These are phyloP conservation scores for Blastocystis sp. DNA, from an alignment of 352 stramenopile genomes.

Conservation along the genomic window DNA sequence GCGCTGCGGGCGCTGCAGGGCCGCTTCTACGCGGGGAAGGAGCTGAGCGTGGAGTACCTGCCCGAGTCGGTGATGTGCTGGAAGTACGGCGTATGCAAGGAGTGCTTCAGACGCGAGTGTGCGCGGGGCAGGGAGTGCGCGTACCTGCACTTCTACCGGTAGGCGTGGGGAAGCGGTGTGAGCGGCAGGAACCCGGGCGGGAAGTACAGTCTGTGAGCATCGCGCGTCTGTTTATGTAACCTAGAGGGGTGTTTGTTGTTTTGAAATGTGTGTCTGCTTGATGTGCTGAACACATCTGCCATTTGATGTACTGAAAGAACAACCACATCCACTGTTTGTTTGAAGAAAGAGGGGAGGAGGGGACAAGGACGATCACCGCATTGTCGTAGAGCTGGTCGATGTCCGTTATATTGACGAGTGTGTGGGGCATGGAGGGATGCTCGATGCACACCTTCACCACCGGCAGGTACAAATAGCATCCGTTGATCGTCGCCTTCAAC, in stretches of 20 bases:
- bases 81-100: slow-evolving; percentile 40
- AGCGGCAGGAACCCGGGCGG: slow-evolving; percentile 30
- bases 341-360: not conserved
- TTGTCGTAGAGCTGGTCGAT: slow-evolving; percentile 65
- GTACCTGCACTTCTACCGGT: slow-evolving; percentile 58
- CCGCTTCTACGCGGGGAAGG: slow-evolving; percentile 38
- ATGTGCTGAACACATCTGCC: too few species aligned
- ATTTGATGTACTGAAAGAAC: not conserved
- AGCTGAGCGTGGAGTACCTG: slow-evolving; percentile 43
- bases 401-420: slow-evolving; percentile 20
- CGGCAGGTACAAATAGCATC: slow-evolving; percentile 26
- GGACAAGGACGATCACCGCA: slow-evolving; percentile 23
- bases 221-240: not conserved
- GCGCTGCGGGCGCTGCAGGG: slow-evolving; percentile 29
- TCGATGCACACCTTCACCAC: slow-evolving; percentile 54
- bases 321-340: slow-evolving; percentile 8
- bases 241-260: not conserved
- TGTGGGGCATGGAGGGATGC: slow-evolving; percentile 36
- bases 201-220: not conserved
- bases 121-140: slow-evolving; percentile 30
- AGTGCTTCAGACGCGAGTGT: slow-evolving; percentile 21
- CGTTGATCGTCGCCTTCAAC: slow-evolving; percentile 27
- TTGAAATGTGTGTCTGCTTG: too few species aligned
- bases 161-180: not conserved
- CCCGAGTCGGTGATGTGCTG: slow-evolving; percentile 62